These are phyloP conservation scores for Taiozyma sp. DNA, from an alignment of 1,139 yeast genomes.

Conservation along the genomic window DNA sequence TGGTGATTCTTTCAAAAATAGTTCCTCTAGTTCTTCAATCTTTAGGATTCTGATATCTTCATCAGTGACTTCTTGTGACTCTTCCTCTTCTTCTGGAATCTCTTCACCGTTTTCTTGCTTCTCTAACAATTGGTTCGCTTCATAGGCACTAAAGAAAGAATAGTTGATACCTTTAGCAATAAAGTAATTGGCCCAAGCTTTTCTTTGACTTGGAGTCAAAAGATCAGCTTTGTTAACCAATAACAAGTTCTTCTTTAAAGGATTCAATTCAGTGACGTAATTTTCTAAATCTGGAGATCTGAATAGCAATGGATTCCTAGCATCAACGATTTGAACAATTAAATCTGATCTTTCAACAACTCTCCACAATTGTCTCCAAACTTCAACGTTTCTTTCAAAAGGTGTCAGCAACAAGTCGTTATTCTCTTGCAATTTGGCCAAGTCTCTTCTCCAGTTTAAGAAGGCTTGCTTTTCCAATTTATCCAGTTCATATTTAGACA, in stretches of 20 bases:
- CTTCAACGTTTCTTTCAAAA: slow-evolving; percentile 94
- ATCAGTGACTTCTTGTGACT: slow-evolving; percentile 28
- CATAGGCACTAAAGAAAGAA: slow-evolving; percentile 90
- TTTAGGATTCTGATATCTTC: slow-evolving; percentile 67
- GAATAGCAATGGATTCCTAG: slow-evolving; percentile 88
- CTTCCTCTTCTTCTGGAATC: slow-evolving; percentile 24
- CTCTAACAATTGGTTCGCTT: slow-evolving; percentile 70
- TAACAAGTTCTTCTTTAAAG: slow-evolving; percentile 68
- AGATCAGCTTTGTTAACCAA: slow-evolving; percentile 94
- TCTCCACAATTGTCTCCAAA: slow-evolving; percentile 99
- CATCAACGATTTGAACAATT: slow-evolving; percentile 96
- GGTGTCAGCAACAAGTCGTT: slow-evolving; percentile 86
- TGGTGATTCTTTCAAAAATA: slow-evolving; percentile 82
- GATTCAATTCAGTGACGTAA: slow-evolving; percentile 74
- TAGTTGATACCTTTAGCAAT: slow-evolving; percentile 62
- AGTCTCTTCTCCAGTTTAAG: slow-evolving; percentile 86
- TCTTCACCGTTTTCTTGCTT: slow-evolving; percentile 39
- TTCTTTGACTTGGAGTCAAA: slow-evolving; percentile 70
- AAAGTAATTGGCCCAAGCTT: slow-evolving; percentile 85
- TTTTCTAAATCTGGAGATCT: slow-evolving; percentile 85
- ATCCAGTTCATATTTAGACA: slow-evolving; percentile 75
- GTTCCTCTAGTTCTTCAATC: slow-evolving; percentile 78
- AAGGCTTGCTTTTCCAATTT: slow-evolving; percentile 88
- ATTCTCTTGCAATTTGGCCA: slow-evolving; percentile 81
- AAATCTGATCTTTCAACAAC: slow-evolving; percentile 94